Percentiles rank a stretch among this genome's conserved stretches.
phyloP scores from a whole-genome alignment of 169 alveolate genomes.

The Plasmodium coatneyi region DNA sequence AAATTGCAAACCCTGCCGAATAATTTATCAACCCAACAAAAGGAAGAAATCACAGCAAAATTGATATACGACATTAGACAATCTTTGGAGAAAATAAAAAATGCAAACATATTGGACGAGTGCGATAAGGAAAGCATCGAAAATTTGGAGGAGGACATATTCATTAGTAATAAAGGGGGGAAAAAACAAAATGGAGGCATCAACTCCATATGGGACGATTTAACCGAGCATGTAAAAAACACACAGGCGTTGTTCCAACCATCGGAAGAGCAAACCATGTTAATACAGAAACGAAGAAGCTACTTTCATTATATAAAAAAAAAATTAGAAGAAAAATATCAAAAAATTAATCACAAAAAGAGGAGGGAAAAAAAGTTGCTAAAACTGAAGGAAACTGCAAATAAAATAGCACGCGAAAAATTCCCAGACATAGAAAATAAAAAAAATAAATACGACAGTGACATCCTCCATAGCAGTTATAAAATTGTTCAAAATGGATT shows the following conservation, averaged over 20 bases:
- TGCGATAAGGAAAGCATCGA: slow-evolving; percentile 12
- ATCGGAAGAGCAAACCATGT: slow-evolving; percentile 38
- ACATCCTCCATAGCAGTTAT: slow-evolving; percentile 34
- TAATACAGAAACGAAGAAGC: slow-evolving; percentile 23
- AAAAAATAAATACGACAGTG: background rate
- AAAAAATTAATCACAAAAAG: slow-evolving; percentile 54
- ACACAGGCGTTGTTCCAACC: slow-evolving; percentile 71
- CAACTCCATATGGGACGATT: slow-evolving; percentile 62
- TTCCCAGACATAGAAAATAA: slow-evolving; percentile 31
- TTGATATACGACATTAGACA: slow-evolving; percentile 69
- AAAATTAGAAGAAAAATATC: slow-evolving; percentile 62
- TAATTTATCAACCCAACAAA: slow-evolving; percentile 52
- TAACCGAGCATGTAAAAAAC: slow-evolving; percentile 57
- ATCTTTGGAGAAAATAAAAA: slow-evolving; percentile 48
- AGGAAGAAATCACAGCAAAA: slow-evolving; percentile 46
- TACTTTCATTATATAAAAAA: slow-evolving; percentile 73
- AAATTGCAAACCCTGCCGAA: slow-evolving; percentile 42
- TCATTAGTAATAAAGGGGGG: background rate
- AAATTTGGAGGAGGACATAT: background rate
- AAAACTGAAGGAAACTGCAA: slow-evolving; percentile 33
- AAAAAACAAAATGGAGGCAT: slow-evolving; percentile 12
- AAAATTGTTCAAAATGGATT: slow-evolving; percentile 68
- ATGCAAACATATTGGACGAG: slow-evolving; percentile 16
- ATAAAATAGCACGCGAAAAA: slow-evolving; percentile 45
- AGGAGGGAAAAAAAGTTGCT: slow-evolving; percentile 44